Percentiles rank a stretch among this genome's conserved stretches.
Conservation (phyloP, 352 stramenopile species). For the Albugo candida region DNA sequence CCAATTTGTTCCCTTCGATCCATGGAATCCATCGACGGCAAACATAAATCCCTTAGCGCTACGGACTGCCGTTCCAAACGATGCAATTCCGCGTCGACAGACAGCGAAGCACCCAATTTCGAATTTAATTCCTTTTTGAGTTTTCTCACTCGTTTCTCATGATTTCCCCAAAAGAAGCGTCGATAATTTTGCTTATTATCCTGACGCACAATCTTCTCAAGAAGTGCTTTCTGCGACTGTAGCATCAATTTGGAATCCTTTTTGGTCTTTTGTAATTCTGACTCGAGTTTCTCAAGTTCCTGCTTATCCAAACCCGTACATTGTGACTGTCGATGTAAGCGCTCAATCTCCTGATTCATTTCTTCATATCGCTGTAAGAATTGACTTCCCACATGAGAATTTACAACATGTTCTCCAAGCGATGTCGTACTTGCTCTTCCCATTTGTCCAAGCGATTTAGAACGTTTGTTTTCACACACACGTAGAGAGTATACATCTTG, state of each 20-base stretch:
- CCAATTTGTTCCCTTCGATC: no score
- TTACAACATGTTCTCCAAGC: no score
- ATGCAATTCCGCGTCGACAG: conserved; percentile 40
- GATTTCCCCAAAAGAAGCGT: conserved; percentile 34
- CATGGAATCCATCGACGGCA: no score
- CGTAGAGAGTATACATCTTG: no score
- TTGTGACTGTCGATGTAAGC: conserved; percentile 38
- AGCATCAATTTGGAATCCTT: conserved; percentile 53
- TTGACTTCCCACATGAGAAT: background rate
- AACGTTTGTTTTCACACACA: no score
- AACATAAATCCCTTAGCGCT: conserved; percentile 14
- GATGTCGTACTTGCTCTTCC: no score
- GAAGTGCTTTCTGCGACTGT: conserved; percentile 57
- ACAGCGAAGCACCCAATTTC: conserved; percentile 47
- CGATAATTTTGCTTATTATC: conserved; percentile 26
- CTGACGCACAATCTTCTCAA: conserved; percentile 65
- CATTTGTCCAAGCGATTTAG: no score
- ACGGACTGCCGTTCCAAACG: conserved; percentile 45
- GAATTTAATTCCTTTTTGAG: conserved; percentile 43
- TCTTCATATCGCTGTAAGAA: conserved; percentile 56
- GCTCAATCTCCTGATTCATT: conserved; percentile 57
- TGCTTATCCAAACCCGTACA: conserved; percentile 17
- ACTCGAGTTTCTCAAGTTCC: conserved; percentile 16
- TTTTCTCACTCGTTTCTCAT: conserved; percentile 47
- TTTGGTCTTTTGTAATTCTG: conserved; percentile 34